phyloP scores from a whole-genome alignment of 176 grass and related monocot species.

The Leersia perrieri region DNA sequence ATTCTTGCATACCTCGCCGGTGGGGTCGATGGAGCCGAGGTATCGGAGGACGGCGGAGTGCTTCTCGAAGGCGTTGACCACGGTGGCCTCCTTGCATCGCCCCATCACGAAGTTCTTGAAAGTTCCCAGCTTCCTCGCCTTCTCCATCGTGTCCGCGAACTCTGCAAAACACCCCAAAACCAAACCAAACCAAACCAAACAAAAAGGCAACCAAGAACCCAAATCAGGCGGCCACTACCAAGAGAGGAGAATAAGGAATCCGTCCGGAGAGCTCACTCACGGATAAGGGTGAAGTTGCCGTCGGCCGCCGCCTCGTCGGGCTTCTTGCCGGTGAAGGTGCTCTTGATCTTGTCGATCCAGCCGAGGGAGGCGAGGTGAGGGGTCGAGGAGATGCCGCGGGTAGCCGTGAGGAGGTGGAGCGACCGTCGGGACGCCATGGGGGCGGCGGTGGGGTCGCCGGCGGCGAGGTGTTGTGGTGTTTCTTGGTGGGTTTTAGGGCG shows the following conservation, averaged over 20 bases:
- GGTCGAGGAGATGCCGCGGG: conserved; percentile 68
- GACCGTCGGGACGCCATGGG: conserved; percentile 38
- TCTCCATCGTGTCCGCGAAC: conserved; percentile 86
- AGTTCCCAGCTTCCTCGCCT: conserved; percentile 62
- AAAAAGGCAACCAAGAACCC: neutral
- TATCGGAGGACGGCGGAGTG: conserved; percentile 71
- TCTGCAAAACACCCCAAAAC: conserved; percentile 37
- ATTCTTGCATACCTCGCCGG: conserved; percentile 49
- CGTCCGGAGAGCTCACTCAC: conserved; percentile 28
- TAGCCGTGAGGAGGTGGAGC: conserved; percentile 36
- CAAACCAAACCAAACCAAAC: too few relatives aligned
- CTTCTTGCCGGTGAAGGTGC: conserved; percentile 75
- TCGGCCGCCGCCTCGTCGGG: conserved; percentile 23
- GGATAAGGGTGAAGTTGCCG: conserved; percentile 58
- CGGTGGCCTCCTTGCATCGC: conserved; percentile 57
- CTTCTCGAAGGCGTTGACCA: conserved; percentile 60
- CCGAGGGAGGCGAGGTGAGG: conserved; percentile 61
- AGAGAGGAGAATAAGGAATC: neutral
- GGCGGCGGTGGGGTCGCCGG: conserved; percentile 1
- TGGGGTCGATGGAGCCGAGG: conserved; percentile 62
- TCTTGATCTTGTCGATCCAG: conserved; percentile 95
- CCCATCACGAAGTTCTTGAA: conserved; percentile 83
- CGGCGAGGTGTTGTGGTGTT: neutral
- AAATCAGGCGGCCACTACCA: neutral
- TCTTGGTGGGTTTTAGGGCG: neutral